A percentile compares a stretch with the other conserved stretches of the same genome.
Evolutionary conservation across 768 basidiomycete genomes (phyloP).

Genomic region (Tulasnella calospora): DNA sequence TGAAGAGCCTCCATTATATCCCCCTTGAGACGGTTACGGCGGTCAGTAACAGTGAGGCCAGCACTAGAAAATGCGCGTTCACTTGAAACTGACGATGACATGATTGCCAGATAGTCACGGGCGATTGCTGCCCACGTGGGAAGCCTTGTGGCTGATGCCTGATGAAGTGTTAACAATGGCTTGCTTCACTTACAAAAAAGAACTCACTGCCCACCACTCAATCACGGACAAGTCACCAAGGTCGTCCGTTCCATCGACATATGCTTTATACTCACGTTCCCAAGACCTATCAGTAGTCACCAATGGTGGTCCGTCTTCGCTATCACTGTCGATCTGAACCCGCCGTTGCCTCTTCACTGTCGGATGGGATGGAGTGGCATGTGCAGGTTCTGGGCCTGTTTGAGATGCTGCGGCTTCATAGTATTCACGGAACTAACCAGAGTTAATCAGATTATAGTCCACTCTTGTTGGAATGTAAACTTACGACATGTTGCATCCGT

Average conservation of each 20-base stretch:
- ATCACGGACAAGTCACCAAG: conserved; percentile 28
- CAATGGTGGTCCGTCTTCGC: too few relatives aligned
- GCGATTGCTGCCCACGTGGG: conserved; percentile 41
- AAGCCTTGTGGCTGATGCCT: conserved; percentile 35
- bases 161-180: background rate
- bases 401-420: too few relatives aligned
- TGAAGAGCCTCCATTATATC: background rate
- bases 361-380: too few relatives aligned
- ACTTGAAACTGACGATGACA: conserved; percentile 41
- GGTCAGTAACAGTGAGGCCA: conserved; percentile 39
- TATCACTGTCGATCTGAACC: too few relatives aligned
- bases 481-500: too few relatives aligned
- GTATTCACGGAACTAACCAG: background rate
- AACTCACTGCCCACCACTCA: conserved; percentile 40
- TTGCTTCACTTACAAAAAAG: background rate
- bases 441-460: background rate
- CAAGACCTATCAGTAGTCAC: background rate
- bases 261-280: background rate
- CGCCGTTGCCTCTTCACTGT: too few relatives aligned
- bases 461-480: background rate
- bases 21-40: background rate
- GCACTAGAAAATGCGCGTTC: conserved; percentile 42
- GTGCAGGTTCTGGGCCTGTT: too few relatives aligned
- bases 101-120: conserved; percentile 40
- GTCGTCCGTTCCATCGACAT: background rate